These are phyloP conservation scores for Pseudozyma thailandica DNA, from an alignment of 1,284 basidiomycete genomes.

Conservation along the genomic window DNA sequence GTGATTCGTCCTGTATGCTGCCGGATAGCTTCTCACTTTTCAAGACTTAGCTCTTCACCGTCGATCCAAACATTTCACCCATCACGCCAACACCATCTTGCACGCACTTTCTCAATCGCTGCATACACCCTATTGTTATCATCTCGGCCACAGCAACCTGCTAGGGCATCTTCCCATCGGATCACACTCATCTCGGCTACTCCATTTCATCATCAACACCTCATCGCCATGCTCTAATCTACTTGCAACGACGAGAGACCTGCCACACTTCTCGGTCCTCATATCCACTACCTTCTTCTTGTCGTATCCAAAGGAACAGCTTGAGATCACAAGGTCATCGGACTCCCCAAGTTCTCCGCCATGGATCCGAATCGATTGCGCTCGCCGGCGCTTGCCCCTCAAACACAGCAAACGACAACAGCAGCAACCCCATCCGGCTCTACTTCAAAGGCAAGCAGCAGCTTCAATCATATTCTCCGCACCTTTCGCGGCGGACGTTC, in stretches of 20 bases:
- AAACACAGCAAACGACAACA: slow-evolving; percentile 14
- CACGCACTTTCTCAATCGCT: neutral
- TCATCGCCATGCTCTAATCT: neutral
- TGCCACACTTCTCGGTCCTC: neutral
- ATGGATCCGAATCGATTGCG: slow-evolving; percentile 40
- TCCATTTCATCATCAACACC: too few species aligned
- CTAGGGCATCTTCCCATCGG: neutral
- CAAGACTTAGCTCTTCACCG: too few species aligned
- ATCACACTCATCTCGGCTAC: neutral
- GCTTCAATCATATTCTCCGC: slow-evolving; percentile 46
- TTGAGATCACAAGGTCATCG: too few species aligned
- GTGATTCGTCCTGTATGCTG: too few species aligned
- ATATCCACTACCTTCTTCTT: neutral
- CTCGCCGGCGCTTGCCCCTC: slow-evolving; percentile 20
- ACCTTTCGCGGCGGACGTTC: slow-evolving; percentile 33
- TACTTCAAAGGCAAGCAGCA: slow-evolving; percentile 33
- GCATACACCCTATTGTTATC: neutral
- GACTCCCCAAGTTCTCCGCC: neutral
- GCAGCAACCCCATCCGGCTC: slow-evolving; percentile 15
- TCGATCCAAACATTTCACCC: too few species aligned
- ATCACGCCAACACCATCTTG: too few species aligned
- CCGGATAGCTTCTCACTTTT: too few species aligned
- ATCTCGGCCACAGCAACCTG: too few species aligned
- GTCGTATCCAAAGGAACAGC: too few species aligned
- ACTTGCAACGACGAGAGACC: neutral